Conservation (phyloP, 108 stramenopile genomes). For the Nitzschia inconspicua region DNA sequence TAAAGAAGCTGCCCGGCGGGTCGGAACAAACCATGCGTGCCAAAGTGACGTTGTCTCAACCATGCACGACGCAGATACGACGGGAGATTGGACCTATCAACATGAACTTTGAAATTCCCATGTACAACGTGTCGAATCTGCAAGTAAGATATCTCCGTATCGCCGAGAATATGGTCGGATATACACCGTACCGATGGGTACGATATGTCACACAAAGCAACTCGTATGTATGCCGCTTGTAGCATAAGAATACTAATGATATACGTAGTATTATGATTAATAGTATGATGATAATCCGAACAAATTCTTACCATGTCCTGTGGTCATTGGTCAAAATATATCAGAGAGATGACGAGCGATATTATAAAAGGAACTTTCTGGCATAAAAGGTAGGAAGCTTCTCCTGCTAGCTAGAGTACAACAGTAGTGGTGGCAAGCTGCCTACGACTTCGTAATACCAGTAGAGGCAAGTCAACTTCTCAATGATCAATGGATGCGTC, state of each 20-base stretch:
- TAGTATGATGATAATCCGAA: too few species aligned
- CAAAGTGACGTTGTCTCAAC: constrained; percentile 72
- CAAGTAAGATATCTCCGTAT: constrained; percentile 97
- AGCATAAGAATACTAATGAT: constrained; percentile 4
- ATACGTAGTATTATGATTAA: too few species aligned
- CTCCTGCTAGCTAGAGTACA: too few species aligned
- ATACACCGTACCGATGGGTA: constrained; percentile 99
- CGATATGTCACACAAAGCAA: constrained; percentile 97
- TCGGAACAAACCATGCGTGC: constrained; percentile 92
- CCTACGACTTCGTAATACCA: too few species aligned
- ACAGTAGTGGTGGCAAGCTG: too few species aligned
- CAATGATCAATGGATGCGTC: too few species aligned
- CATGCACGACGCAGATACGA: constrained; percentile 79
- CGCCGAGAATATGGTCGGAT: constrained; percentile 92
- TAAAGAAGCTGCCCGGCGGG: constrained; percentile 97
- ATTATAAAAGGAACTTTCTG: too few species aligned
- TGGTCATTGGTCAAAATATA: too few species aligned
- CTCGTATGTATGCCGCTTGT: constrained; percentile 95
- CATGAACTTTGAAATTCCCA: constrained; percentile 98
- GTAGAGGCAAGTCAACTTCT: too few species aligned
- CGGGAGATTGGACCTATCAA: constrained; percentile 97
- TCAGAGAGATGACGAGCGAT: too few species aligned
- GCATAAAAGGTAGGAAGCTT: too few species aligned
- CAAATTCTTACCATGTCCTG: too few species aligned
- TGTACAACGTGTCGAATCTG: constrained; percentile 98